Base-by-base conservation (phyloP, 768 basidiomycete species). In the Dacryopinax spathularia region DNA sequence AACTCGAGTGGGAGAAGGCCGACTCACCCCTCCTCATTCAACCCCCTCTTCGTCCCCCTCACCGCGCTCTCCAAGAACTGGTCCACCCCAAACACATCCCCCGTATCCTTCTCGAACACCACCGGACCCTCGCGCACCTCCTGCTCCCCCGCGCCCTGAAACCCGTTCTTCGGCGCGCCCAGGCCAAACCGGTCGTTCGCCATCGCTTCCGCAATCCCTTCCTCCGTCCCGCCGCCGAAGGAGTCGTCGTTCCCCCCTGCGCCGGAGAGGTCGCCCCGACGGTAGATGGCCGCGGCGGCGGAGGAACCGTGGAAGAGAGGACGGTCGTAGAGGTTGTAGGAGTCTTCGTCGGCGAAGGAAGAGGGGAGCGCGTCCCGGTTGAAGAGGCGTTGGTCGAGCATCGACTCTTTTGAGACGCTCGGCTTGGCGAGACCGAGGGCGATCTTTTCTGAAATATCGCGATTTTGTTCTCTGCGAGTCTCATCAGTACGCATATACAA, bases 261-360 rank as follows among this genome's bases (percentile, higher is more conserved):
- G 66, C 89, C 86, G 4, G 80, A 72, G 64, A 91, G 89, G 68
- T 91, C 88, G 0, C 94, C 93, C 29, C 87, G 81, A 74, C 94
- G 95, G 81, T 99, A 99, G 68, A 99, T 99, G n/a, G 96, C 96
- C n/a, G 95, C 92, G 0, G 91, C 93, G 18, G 95, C 95, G 2
- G 88, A 86, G 1, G 94, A 95, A 1, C 96, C 95, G 69, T 92
- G 88, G 83, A 99, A 99, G 60, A 99, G 78, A 2, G 95, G 93
- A 60, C 84, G 84, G 73, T 99, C 96, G 75, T 97, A 98, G 29
- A 99, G 75, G 69, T 86, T 89, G 76, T 98, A 98, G n/a, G 83
- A 80, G 61, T 98, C 96, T 34, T 95, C 91, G 68, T 91, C 89
- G 33, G 83, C 96, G 74, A 98, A 97, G 62, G 80, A 82, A 41